Percentiles rank a stretch among this genome's conserved stretches.
These are phyloP conservation scores for Hygrophorus pudorinus DNA, from an alignment of 768 basidiomycete species.

Conservation along the genomic window DNA sequence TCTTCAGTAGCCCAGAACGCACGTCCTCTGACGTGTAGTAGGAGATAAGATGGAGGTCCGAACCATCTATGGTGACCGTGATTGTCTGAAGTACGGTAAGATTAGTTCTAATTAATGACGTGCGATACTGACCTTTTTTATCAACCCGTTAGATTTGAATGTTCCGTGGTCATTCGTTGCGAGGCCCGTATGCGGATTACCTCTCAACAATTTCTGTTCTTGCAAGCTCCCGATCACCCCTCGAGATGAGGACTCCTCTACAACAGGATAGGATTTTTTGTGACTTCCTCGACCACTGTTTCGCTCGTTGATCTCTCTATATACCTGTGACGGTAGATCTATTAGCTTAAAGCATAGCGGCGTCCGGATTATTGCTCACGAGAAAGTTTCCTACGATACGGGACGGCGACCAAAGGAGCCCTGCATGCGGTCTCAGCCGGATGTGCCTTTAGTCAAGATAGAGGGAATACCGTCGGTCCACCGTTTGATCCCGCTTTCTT, in stretches of 20 bases:
- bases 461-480: constrained; percentile 55
- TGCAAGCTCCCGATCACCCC: constrained; percentile 27
- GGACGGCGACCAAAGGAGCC: constrained; percentile 70
- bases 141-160: constrained; percentile 63
- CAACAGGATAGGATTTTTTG: constrained; percentile 40
- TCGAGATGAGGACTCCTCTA: constrained; percentile 35
- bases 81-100: constrained; percentile 49
- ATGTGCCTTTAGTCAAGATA: too few species aligned
- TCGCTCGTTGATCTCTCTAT: constrained; percentile 71
- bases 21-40: constrained; percentile 81
- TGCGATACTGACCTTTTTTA: constrained; percentile 61
- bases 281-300: constrained; percentile 43
- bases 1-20: constrained; percentile 52
- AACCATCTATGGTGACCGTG: constrained; percentile 69
- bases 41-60: constrained; percentile 73
- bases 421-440: too few species aligned
- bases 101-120: not conserved
- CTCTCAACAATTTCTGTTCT: constrained; percentile 26
- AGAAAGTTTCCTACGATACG: constrained; percentile 81
- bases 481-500: constrained; percentile 80
- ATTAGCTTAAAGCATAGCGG: constrained; percentile 1
- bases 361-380: constrained; percentile 28
- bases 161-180: constrained; percentile 38
- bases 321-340: constrained; percentile 39
- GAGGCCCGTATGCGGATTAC: constrained; percentile 21